Evolutionary conservation across 805 yeast species (phyloP), one percentile per base, ranked within the genome.

Genomic region (Alloascoidea hylecoeti): DNA sequence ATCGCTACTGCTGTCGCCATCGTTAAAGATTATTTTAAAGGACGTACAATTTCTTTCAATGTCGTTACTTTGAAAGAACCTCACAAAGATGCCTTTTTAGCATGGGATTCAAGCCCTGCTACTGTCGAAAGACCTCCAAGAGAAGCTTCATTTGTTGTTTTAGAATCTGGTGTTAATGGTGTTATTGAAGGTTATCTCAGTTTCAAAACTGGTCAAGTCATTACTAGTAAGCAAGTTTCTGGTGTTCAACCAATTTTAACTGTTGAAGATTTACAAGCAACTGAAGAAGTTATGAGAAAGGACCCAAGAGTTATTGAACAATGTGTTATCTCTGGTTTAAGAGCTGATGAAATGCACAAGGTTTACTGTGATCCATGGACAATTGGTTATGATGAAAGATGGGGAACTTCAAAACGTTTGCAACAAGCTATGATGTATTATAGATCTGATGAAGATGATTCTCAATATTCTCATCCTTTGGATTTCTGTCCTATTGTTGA

Each of bases 401-500:
- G 84, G 81, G 89, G 89, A 35, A 71, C 79, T 35, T 66, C 73
- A 37, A 68, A 72, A 55, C 68, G 92, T 58, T 67, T 80, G 44
- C 88, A 80, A 58, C 92, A 80, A 59, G 88, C 88, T 34, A 67
- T 81, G 56, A 68, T 81, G 68, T 80, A 78, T 64, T 81, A 77
- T 68, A 70, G 85, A 61, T 63, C 74, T 13, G 63, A 75, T 52
- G 84, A 76, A 58, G 83, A 80, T 53, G 92, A 79, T 56, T 77
- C 85, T n/a, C 42, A 47, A 30, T 64, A 64, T 48, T 71, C 80
- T 18, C 80, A 73, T 55, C 86, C 92, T 18, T 68, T 80, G 49
- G 89, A 81, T 56, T 80, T 81, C 64, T 73, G 86, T 49, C 92
- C 92, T 43, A 78, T 80, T 51, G 78, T 79, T 43, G 92, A 80